These are phyloP conservation scores for Diplodia intermedia DNA, from an alignment of 2,329 filamentous ascomycete genomes.

Conservation along the genomic window DNA sequence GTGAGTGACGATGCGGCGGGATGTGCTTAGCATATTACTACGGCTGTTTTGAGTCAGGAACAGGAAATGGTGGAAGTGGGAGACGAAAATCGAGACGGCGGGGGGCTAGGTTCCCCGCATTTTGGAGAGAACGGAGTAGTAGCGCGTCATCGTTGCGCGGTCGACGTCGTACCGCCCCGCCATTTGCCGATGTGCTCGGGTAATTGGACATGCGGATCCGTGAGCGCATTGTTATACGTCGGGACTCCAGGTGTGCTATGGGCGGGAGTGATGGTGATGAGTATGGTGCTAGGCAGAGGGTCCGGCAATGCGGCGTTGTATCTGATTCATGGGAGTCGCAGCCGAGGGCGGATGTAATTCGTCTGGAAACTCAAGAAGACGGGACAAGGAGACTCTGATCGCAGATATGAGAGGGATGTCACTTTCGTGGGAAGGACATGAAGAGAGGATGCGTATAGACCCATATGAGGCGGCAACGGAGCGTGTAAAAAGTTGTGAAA, in stretches of 20 bases:
- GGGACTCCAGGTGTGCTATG: too few species aligned
- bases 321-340: neutral
- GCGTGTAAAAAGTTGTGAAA: neutral
- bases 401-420: too few species aligned
- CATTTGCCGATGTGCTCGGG: neutral
- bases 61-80: neutral
- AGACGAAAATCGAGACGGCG: neutral
- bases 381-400: too few species aligned
- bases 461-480: neutral
- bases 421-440: too few species aligned
- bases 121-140: neutral
- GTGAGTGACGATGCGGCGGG: neutral
- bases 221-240: neutral
- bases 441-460: too few species aligned
- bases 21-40: neutral
- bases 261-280: too few species aligned
- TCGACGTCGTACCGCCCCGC: neutral
- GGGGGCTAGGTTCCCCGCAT: conserved; percentile 16
- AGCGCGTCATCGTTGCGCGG: conserved; percentile 6
- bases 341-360: neutral
- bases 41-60: conserved; percentile 25
- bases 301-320: too few species aligned
- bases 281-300: too few species aligned
- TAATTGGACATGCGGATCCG: neutral
- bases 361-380: neutral